Evolutionary conservation across 2,329 filamentous ascomycete genomes (phyloP).

Genomic region (Canariomyces notabilis): DNA sequence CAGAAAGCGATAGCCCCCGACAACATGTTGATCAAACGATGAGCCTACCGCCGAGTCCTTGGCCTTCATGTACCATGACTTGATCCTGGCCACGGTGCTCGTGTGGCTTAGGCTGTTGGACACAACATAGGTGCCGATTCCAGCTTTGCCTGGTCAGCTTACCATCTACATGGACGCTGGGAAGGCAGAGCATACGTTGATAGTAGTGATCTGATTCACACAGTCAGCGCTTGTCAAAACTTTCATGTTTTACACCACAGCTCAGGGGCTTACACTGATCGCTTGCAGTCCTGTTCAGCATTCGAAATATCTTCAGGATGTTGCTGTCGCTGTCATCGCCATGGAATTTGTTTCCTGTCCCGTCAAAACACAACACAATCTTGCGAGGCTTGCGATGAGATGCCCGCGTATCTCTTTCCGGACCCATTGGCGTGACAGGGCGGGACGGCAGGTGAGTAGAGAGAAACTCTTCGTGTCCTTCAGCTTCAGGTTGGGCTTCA

Average conservation of each 20-base stretch:
- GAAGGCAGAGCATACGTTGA: slow-evolving; percentile 42
- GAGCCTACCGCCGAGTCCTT: slow-evolving; percentile 77
- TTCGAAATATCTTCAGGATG: slow-evolving; percentile 66
- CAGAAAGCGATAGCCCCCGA: slow-evolving; percentile 74
- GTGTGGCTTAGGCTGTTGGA: slow-evolving; percentile 56
- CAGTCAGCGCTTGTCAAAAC: slow-evolving; percentile 4
- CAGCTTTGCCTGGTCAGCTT: slow-evolving; percentile 37
- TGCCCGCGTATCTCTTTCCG: slow-evolving; percentile 1
- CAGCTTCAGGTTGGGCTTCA: neutral
- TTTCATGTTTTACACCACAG: neutral
- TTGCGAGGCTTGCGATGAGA: slow-evolving; percentile 33
- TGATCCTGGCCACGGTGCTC: slow-evolving; percentile 49
- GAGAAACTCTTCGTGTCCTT: slow-evolving; percentile 19
- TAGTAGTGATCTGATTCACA: slow-evolving; percentile 50
- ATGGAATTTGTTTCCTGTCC: slow-evolving; percentile 59
- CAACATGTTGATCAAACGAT: slow-evolving; percentile 77
- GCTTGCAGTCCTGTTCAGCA: slow-evolving; percentile 58
- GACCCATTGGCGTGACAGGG: slow-evolving; percentile 15
- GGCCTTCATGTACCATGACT: slow-evolving; percentile 64
- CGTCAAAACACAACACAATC: slow-evolving; percentile 58
- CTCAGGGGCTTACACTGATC: slow-evolving; percentile 47
- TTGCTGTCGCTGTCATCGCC: slow-evolving; percentile 60
- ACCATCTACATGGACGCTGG: neutral
- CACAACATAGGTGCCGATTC: slow-evolving; percentile 69
- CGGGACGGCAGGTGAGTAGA: slow-evolving; percentile 19